Evolutionary conservation across 2,329 filamentous ascomycete species (phyloP).

Genomic region (Endocalyx cinctus): DNA sequence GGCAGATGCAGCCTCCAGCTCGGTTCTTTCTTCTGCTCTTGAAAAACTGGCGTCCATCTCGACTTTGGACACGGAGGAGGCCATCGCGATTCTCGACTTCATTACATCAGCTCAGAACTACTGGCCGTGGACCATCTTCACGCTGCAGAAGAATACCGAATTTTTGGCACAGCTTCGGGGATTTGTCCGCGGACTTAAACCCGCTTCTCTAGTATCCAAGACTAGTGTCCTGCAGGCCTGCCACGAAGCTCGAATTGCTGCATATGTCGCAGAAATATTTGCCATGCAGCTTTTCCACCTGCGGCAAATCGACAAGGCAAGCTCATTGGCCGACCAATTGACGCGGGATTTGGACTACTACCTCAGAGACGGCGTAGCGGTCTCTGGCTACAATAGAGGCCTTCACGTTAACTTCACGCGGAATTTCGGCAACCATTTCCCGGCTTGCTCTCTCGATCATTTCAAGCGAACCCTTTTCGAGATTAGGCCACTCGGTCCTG

Average conservation of each 20-base stretch:
- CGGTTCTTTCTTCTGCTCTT: slow-evolving; percentile 71
- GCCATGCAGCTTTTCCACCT: slow-evolving; percentile 87
- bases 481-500: slow-evolving; percentile 61
- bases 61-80: slow-evolving; percentile 58
- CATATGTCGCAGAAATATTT: slow-evolving; percentile 80
- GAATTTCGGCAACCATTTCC: slow-evolving; percentile 78
- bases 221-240: slow-evolving; percentile 53
- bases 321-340: slow-evolving; percentile 63
- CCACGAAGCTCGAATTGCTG: slow-evolving; percentile 66
- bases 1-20: slow-evolving; percentile 46
- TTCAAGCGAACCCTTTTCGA: slow-evolving; percentile 74
- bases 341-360: slow-evolving; percentile 75
- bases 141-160: slow-evolving; percentile 65
- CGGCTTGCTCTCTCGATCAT: slow-evolving; percentile 66
- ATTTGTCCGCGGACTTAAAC: slow-evolving; percentile 59
- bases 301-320: slow-evolving; percentile 67
- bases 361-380: slow-evolving; percentile 68
- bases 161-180: slow-evolving; percentile 70
- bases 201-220: slow-evolving; percentile 48
- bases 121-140: slow-evolving; percentile 91
- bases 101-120: slow-evolving; percentile 85
- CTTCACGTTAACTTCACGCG: slow-evolving; percentile 79
- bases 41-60: slow-evolving; percentile 63
- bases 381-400: slow-evolving; percentile 82
- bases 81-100: slow-evolving; percentile 77